Conservation (phyloP, 495 filamentous ascomycete species). For the Rostrohypoxylon terebratum region DNA sequence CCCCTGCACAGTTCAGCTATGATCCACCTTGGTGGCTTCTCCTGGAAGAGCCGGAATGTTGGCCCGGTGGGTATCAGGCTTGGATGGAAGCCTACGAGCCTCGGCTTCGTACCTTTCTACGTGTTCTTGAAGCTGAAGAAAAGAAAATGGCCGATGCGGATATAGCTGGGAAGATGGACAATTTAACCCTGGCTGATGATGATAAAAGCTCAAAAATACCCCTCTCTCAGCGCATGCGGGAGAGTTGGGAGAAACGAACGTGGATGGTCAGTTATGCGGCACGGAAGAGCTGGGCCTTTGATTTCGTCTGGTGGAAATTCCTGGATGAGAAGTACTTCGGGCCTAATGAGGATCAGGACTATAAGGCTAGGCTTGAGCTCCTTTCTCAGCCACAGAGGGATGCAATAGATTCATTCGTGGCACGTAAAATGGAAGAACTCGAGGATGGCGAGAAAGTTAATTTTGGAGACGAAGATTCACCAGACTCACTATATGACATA, state of each 20-base stretch:
- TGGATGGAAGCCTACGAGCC: slow-evolving; percentile 45
- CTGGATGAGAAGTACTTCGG: slow-evolving; percentile 47
- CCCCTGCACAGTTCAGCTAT: slow-evolving; percentile 54
- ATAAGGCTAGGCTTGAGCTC: not conserved
- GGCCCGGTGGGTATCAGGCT: slow-evolving; percentile 47
- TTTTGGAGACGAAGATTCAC: not conserved
- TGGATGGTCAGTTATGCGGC: slow-evolving; percentile 51
- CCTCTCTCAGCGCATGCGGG: slow-evolving; percentile 10
- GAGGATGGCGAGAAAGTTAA: not conserved
- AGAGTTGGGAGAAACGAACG: slow-evolving; percentile 49
- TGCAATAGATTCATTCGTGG: not conserved
- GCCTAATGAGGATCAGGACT: slow-evolving; percentile 12
- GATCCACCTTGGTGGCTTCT: slow-evolving; percentile 61
- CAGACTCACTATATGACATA: not conserved
- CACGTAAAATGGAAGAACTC: not conserved
- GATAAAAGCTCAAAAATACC: not conserved
- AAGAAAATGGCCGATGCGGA: slow-evolving; percentile 1
- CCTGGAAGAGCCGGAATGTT: slow-evolving; percentile 51
- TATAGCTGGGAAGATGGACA: not conserved
- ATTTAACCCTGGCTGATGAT: not conserved
- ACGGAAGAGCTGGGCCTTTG: slow-evolving; percentile 51
- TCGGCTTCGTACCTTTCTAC: slow-evolving; percentile 38
- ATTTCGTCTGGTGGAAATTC: slow-evolving; percentile 45
- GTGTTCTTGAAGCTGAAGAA: slow-evolving; percentile 45
- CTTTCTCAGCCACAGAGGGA: slow-evolving; percentile 5